Base-by-base conservation (phyloP, 371 early-diverging fungal species). In the Amoeboaphelidium protococcarum region DNA sequence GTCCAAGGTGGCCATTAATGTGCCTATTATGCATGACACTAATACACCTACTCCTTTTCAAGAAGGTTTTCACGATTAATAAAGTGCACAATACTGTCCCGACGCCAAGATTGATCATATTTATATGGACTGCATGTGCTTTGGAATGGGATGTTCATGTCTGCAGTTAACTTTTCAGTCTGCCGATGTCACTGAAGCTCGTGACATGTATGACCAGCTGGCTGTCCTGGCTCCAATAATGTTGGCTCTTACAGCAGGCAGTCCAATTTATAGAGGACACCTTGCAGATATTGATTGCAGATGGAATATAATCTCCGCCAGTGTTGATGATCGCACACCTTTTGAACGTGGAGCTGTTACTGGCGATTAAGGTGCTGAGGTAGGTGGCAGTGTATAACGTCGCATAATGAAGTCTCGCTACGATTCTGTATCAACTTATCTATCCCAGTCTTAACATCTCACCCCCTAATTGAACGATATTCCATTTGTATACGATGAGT, bases 131-230 rank as follows among this genome's bases (percentile, higher is more conserved):
- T 78, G 86, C 19, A 96, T 96, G 97, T 86, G 87, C 41, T 96
- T 96, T 69, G 99, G 99, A 25, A 97, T 97, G 98, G 99, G 99
- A 45, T 94, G 92, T 65, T 86, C 81, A 56, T 95, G 99, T 57
- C 69, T 98, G 26, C 99, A 98, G 64, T 81, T 95, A 54, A 97
- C 99, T 19, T 82, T 98, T 60, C 99, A 98, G 63, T 88, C 94
- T n/a, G 80, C 82, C 58, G 78, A 80, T 54, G 74, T 97, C 24
- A 76, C 78, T 53, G 89, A 92, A 60, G 97, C 94, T 13, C 67
- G 95, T 47, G 58, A 72, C 49, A 63, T 97, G 37, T 95, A 96
- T 61, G 99, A 98, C 66, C 87, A 87, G 50, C 68, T 97, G 50
- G 89, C 89, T 2, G 74, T 82, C 22, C 62, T 98, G 13, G 74